Evolutionary conservation across 179 eudicot species (phyloP).

Genomic region (Amaranthus tricolor): DNA sequence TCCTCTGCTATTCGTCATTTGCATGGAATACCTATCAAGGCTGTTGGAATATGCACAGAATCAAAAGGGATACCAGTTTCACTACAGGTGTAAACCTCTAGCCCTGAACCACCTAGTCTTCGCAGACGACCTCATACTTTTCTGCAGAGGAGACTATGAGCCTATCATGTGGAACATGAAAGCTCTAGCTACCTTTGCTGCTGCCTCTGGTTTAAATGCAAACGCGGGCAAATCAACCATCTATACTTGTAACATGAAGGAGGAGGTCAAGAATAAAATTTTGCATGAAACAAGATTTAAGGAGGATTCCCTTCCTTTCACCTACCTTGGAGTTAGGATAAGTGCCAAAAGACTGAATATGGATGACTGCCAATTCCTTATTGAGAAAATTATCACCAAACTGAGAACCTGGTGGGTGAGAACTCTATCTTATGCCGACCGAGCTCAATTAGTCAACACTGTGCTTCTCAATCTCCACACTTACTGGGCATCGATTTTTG

Average conservation of each 20-base stretch:
- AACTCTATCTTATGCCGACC: too few species aligned
- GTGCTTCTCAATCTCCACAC: too few species aligned
- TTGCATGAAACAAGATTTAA: too few species aligned
- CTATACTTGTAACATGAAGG: not conserved
- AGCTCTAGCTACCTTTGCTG: not conserved
- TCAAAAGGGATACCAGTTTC: not conserved
- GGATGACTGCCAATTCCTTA: too few species aligned
- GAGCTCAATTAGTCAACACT: too few species aligned
- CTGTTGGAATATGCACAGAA: not conserved
- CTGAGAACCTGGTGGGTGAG: too few species aligned
- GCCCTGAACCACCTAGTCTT: not conserved
- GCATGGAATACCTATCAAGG: not conserved
- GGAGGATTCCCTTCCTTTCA: too few species aligned
- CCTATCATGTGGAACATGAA: not conserved
- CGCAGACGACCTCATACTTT: not conserved
- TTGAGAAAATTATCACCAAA: too few species aligned
- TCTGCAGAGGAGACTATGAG: not conserved
- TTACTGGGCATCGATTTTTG: too few species aligned
- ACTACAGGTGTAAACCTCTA: not conserved
- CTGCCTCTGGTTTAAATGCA: not conserved
- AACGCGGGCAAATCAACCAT: not conserved
- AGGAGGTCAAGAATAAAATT: too few species aligned
- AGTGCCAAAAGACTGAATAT: too few species aligned
- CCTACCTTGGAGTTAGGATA: too few species aligned
- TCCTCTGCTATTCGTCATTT: not conserved